A percentile compares a stretch with the other conserved stretches of the same genome.
These are phyloP conservation scores for Lentinula raphanica DNA, from an alignment of 768 basidiomycete species.

Conservation along the genomic window DNA sequence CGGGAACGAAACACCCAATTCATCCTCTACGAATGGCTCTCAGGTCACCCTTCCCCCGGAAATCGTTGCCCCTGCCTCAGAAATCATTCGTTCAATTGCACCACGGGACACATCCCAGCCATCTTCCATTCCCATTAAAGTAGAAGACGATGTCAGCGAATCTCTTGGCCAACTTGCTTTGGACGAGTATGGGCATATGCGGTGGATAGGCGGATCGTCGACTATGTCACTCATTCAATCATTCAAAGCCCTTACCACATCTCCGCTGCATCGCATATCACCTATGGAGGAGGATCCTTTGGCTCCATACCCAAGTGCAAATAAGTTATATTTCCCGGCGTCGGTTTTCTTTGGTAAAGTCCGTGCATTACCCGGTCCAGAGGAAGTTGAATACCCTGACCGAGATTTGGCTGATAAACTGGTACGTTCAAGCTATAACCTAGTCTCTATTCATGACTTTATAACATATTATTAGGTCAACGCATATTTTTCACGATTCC, in stretches of 20 bases:
- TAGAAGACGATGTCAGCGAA: conserved; percentile 76
- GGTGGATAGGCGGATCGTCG: conserved; percentile 89
- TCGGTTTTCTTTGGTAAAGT: conserved; percentile 85
- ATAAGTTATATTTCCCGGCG: conserved; percentile 85
- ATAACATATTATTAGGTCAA: conserved; percentile 52
- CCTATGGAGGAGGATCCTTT: conserved; percentile 82
- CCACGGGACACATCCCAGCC: conserved; percentile 27
- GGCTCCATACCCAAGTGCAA: conserved; percentile 72
- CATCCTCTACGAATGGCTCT: conserved; percentile 22
- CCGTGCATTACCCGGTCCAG: conserved; percentile 72
- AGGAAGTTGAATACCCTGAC: conserved; percentile 84
- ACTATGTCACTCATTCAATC: conserved; percentile 91
- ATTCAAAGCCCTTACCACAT: conserved; percentile 67
- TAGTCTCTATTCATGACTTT: conserved; percentile 15
- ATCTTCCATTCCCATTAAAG: conserved; percentile 44
- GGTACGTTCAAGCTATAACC: conserved; percentile 43
- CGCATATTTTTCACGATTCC: conserved; percentile 82
- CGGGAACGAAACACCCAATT: conserved; percentile 34
- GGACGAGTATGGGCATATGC: conserved; percentile 85
- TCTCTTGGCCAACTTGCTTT: conserved; percentile 84
- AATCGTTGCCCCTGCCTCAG: conserved; percentile 31
- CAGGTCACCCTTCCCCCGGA: conserved; percentile 19
- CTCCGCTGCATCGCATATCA: conserved; percentile 70
- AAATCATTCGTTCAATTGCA: conserved; percentile 30
- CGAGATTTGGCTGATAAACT: conserved; percentile 84